These are phyloP conservation scores for Neonectria coccinea DNA, from an alignment of 2,329 filamentous ascomycete genomes.

Conservation along the genomic window DNA sequence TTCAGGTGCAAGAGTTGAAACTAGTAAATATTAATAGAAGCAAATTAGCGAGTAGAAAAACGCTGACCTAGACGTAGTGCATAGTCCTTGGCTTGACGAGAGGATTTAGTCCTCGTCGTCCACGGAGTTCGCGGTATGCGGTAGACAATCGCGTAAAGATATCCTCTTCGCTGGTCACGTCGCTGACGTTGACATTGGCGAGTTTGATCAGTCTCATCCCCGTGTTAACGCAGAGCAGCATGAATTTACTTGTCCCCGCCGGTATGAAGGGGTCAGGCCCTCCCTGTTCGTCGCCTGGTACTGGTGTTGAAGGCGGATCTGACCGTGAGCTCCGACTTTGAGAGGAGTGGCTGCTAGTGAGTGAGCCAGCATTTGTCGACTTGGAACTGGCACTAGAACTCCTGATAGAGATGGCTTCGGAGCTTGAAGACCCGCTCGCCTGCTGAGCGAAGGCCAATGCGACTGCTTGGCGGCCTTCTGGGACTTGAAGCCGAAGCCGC, in stretches of 20 bases:
- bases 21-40: neutral
- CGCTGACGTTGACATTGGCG: conserved; percentile 19
- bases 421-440: conserved; percentile 5
- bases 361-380: neutral
- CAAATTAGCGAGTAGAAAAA: neutral
- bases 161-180: conserved; percentile 13
- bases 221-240: conserved; percentile 23
- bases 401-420: conserved; percentile 6
- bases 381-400: neutral
- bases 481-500: conserved; percentile 16
- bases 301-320: neutral
- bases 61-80: conserved; percentile 19
- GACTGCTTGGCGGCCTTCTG: neutral
- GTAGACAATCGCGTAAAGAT: conserved; percentile 1
- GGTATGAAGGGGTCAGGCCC: conserved; percentile 7
- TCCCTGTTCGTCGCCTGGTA: neutral
- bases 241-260: conserved; percentile 13
- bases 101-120: conserved; percentile 1
- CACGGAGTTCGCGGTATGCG: conserved; percentile 11
- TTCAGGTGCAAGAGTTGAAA: conserved; percentile 4
- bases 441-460: conserved; percentile 7
- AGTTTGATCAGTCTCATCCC: conserved; percentile 18
- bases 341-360: neutral
- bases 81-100: conserved; percentile 15
- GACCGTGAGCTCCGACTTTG: neutral